Evolutionary conservation across 192 early-diverging fungal species (phyloP), one percentile per base, ranked within the genome.

Genomic region (Endogone sp.): DNA sequence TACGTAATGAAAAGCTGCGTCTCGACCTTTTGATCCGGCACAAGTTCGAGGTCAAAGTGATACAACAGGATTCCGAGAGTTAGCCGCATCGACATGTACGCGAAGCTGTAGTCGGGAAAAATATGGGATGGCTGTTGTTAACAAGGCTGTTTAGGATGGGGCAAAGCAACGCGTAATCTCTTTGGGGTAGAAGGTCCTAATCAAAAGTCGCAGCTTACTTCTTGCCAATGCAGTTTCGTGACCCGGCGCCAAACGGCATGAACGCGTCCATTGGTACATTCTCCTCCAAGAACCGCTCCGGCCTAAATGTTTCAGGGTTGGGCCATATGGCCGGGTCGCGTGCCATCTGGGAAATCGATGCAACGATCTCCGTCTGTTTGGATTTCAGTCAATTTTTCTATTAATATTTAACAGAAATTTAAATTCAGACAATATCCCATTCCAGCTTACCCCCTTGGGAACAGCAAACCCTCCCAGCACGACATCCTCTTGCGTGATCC

Each of bases 51-150:
- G 1, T 86, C 75, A 67, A 78, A 87, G 1, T 58, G 67, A 27
- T 67, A 70, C 20, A 88, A 25, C 4, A 88, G 55, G 13, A 72
- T 65, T 21, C 79, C 69, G 22, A 86, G 29, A 10, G 73, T 66
- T 20, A 86, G 31, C 20, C 77, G 70, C 76, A 88, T 83, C 71
- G 84, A 81, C 67, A 76, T 78, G 24, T 69, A 72, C 4, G 82
- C 80, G 63, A 85, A 78, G 29, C 37, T 49, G 37, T 49, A 16
- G 37, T n/a, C n/a, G n/a, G n/a, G n/a, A n/a, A n/a, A n/a, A n/a
- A n/a, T n/a, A n/a, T n/a, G n/a, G n/a, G n/a, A n/a, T n/a, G n/a
- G n/a, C n/a, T n/a, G n/a, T n/a, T n/a, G n/a, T n/a, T n/a, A n/a
- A n/a, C n/a, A n/a, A n/a, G n/a, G n/a, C n/a, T n/a, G n/a, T n/a